Percentiles rank a stretch among this genome's conserved stretches.
Evolutionary conservation across 352 stramenopile species (phyloP).

Genomic region (Globisporangium perplexum): DNA sequence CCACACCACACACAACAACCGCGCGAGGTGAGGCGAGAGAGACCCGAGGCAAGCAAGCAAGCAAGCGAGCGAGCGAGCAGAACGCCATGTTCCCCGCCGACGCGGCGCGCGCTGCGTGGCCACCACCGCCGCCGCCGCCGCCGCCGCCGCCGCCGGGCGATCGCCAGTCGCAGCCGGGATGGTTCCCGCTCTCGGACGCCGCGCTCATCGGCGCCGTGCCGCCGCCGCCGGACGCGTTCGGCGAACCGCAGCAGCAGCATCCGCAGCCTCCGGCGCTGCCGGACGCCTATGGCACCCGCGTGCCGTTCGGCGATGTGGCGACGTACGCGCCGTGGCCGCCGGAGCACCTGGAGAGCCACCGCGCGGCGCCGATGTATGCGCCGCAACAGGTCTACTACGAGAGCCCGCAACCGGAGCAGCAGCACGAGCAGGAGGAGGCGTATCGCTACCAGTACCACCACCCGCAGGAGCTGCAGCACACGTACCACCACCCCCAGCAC

Average conservation of each 20-base stretch:
- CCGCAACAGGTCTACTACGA: neutral
- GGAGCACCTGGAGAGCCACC: conserved; percentile 2
- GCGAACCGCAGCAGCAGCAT: neutral
- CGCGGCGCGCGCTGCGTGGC: neutral
- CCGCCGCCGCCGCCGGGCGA: too few species aligned
- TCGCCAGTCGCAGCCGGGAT: conserved; percentile 34
- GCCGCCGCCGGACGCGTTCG: neutral
- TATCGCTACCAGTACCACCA: neutral
- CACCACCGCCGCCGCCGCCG: neutral
- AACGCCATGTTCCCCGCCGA: neutral
- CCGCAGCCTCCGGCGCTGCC: neutral
- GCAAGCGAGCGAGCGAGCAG: too few species aligned
- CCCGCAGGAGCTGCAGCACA: neutral
- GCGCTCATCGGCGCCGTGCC: conserved; percentile 16
- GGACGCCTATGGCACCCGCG: neutral
- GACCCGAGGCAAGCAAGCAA: too few species aligned
- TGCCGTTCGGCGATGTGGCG: neutral
- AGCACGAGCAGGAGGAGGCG: neutral
- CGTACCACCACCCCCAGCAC: neutral
- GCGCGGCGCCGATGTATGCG: neutral
- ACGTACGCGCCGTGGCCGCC: neutral
- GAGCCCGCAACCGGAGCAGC: too few species aligned
- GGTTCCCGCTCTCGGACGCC: conserved; percentile 43
- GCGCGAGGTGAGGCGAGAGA: too few species aligned
- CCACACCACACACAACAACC: neutral